phyloP scores from a whole-genome alignment of 2,329 filamentous ascomycete species.

The Lachnum nothofagi region DNA sequence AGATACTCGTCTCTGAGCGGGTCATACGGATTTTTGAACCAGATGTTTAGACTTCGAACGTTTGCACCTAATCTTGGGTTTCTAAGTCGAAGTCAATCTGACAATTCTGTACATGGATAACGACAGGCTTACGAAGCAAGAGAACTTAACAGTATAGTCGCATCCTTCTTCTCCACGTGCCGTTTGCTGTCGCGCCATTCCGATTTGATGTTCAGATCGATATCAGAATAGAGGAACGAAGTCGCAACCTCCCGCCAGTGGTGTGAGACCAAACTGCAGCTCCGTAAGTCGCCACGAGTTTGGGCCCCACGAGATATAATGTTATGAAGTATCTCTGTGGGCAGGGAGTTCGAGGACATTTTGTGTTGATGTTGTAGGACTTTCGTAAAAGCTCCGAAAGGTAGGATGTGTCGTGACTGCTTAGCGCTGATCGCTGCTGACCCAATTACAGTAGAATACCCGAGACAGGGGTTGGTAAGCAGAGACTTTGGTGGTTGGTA shows the following conservation, averaged over 20 bases:
- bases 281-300: conserved; percentile 2
- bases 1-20: not conserved
- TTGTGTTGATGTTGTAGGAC: not conserved
- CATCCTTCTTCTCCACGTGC: not conserved
- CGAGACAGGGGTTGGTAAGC: too few relatives aligned
- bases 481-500: too few relatives aligned
- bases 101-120: not conserved
- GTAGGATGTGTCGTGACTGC: too few relatives aligned
- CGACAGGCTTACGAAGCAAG: conserved; percentile 1
- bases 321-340: not conserved
- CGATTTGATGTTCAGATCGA: conserved; percentile 1
- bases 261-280: conserved; percentile 5
- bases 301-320: conserved; percentile 2
- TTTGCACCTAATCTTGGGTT: conserved; percentile 5
- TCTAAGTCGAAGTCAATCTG: conserved; percentile 3
- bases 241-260: conserved; percentile 2
- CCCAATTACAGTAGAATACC: too few relatives aligned
- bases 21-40: not conserved
- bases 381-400: too few relatives aligned
- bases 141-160: not conserved
- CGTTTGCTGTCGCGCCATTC: not conserved
- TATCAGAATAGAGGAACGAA: conserved; percentile 4
- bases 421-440: too few relatives aligned
- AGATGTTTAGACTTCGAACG: conserved; percentile 2
- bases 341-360: not conserved